These are phyloP conservation scores for Sporisorium exsertum DNA, from an alignment of 1,284 basidiomycete species.

Conservation along the genomic window DNA sequence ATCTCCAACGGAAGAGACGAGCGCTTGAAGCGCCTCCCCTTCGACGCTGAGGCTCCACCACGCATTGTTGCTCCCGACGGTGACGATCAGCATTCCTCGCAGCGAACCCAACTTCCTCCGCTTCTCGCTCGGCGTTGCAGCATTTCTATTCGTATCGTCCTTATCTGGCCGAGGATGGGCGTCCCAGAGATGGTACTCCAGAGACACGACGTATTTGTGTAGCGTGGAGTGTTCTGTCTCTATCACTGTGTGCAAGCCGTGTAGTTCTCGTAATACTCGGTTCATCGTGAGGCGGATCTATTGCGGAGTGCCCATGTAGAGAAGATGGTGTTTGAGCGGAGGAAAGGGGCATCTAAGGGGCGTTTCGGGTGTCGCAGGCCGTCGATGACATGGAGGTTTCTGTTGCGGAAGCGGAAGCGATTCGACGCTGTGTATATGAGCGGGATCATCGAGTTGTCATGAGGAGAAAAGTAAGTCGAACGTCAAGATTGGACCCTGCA, in stretches of 20 bases:
- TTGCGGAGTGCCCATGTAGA: not conserved
- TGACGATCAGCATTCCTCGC: not conserved
- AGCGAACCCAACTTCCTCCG: not conserved
- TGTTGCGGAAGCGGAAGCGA: not conserved
- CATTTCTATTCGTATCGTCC: not conserved
- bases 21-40: not conserved
- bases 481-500: conserved; percentile 25
- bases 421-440: not conserved
- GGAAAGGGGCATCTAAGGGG: not conserved
- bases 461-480: not conserved
- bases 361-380: not conserved
- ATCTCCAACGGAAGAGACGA: not conserved
- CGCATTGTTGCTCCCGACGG: conserved; percentile 15
- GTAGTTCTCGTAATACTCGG: conserved; percentile 4
- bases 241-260: conserved; percentile 20
- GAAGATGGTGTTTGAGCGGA: not conserved
- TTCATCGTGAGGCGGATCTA: conserved; percentile 7
- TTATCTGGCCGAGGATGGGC: not conserved
- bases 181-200: conserved; percentile 2
- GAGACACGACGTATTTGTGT: conserved; percentile 4
- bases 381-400: not conserved
- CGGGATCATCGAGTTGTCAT: not conserved
- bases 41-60: conserved; percentile 28
- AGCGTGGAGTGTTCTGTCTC: conserved; percentile 2
- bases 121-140: not conserved